A percentile compares a stretch with the other conserved stretches of the same genome.
These are phyloP conservation scores for Evernia prunastri DNA, from an alignment of 495 filamentous ascomycete genomes.

Conservation along the genomic window DNA sequence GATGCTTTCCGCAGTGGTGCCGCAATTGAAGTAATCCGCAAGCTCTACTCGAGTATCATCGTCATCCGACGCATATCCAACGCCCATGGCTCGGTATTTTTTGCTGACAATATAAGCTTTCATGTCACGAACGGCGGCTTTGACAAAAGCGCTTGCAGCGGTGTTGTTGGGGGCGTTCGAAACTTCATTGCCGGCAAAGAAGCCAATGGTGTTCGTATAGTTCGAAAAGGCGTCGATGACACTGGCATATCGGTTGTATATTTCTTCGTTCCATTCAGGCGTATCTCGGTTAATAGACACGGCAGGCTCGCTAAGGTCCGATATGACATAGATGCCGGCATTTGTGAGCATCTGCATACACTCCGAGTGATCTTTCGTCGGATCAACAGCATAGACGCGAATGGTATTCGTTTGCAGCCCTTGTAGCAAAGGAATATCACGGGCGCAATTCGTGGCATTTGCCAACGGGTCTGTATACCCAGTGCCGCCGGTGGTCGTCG, in stretches of 20 bases:
- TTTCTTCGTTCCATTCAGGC: constrained; percentile 65
- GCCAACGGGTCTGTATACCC: constrained; percentile 65
- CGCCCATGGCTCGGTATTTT: constrained; percentile 71
- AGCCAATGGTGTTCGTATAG: constrained; percentile 86
- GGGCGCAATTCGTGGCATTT: constrained; percentile 58
- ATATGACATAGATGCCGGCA: constrained; percentile 90
- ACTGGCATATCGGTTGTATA: constrained; percentile 71
- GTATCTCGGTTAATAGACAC: constrained; percentile 76
- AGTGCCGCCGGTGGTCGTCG: constrained; percentile 24
- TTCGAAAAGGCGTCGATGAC: constrained; percentile 74
- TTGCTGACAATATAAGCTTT: constrained; percentile 84
- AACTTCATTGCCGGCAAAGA: constrained; percentile 97
- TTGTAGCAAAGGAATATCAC: constrained; percentile 75
- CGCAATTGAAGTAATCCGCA: constrained; percentile 91
- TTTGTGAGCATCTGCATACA: constrained; percentile 81
- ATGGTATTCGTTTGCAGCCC: constrained; percentile 81
- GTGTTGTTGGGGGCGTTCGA: constrained; percentile 81
- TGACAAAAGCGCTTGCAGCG: constrained; percentile 81
- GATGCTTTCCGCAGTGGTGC: constrained; percentile 54
- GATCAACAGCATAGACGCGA: constrained; percentile 88
- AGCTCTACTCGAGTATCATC: constrained; percentile 73
- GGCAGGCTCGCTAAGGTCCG: constrained; percentile 74
- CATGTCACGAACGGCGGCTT: constrained; percentile 90
- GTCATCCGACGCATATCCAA: constrained; percentile 94
- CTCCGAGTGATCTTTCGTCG: constrained; percentile 63